phyloP scores from a whole-genome alignment of 306 rosid species.

The Gynostemma pentaphyllum region DNA sequence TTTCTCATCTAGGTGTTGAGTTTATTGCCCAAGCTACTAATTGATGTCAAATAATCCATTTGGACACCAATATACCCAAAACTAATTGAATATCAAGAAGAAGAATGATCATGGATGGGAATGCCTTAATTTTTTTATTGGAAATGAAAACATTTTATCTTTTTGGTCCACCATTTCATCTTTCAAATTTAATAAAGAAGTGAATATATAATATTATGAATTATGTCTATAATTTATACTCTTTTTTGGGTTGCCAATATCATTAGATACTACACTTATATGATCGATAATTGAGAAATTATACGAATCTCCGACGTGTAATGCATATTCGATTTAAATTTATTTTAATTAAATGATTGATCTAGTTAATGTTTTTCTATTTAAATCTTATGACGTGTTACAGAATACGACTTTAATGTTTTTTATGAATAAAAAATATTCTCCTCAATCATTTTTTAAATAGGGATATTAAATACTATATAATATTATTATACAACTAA shows the following conservation, averaged over 20 bases:
- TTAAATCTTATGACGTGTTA: not conserved
- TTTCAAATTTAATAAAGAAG: too few species aligned
- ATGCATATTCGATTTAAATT: not conserved
- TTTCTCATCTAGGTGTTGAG: not conserved
- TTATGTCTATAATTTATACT: not conserved
- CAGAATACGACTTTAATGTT: not conserved
- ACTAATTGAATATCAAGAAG: not conserved
- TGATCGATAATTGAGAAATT: not conserved
- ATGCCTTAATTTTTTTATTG: not conserved
- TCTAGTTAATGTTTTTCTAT: not conserved
- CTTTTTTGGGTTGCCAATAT: not conserved
- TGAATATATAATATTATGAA: too few species aligned
- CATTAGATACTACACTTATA: not conserved
- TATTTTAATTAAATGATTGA: not conserved
- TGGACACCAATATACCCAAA: not conserved
- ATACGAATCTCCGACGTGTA: not conserved
- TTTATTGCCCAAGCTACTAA: not conserved
- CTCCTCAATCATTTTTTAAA: not conserved
- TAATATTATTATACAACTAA: not conserved
- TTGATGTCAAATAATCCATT: not conserved
- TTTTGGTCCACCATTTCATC: too few species aligned
- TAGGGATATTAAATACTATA: not conserved
- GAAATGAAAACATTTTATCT: not conserved
- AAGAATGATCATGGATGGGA: constrained; percentile 1
- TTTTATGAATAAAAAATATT: not conserved